Evolutionary conservation across 495 filamentous ascomycete genomes (phyloP).

Genomic region (Pyrenula massariospora): DNA sequence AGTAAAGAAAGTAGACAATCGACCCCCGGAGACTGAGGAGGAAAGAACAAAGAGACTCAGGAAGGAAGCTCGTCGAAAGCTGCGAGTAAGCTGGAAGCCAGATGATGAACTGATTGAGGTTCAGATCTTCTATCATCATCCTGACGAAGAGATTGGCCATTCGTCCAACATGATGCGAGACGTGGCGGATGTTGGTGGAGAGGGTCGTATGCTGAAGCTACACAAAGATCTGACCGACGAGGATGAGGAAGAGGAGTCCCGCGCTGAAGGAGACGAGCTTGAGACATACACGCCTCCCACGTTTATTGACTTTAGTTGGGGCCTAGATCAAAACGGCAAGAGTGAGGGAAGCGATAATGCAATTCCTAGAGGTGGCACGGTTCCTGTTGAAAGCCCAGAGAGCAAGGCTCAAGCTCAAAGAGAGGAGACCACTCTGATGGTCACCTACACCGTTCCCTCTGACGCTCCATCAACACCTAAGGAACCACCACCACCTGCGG

Average conservation of each 20-base stretch:
- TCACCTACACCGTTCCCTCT: slow-evolving; percentile 57
- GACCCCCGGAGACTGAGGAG: slow-evolving; percentile 62
- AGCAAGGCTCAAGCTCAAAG: slow-evolving; percentile 56
- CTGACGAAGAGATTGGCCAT: slow-evolving; percentile 68
- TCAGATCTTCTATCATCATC: slow-evolving; percentile 64
- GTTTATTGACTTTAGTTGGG: slow-evolving; percentile 46
- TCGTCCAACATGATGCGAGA: slow-evolving; percentile 54
- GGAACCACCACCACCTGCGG: slow-evolving; percentile 47
- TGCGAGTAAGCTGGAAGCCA: slow-evolving; percentile 60
- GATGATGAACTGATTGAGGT: slow-evolving; percentile 62
- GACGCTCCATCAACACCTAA: slow-evolving; percentile 71
- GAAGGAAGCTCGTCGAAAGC: slow-evolving; percentile 64
- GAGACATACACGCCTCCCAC: slow-evolving; percentile 28
- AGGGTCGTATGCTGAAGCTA: slow-evolving; percentile 73
- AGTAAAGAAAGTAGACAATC: slow-evolving; percentile 36
- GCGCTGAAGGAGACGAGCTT: slow-evolving; percentile 31
- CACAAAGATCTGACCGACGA: slow-evolving; percentile 48
- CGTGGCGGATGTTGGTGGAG: slow-evolving; percentile 56
- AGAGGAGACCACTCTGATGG: slow-evolving; percentile 72
- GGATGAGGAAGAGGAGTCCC: slow-evolving; percentile 57
- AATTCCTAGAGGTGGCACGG: slow-evolving; percentile 50
- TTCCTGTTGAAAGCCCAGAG: slow-evolving; percentile 48
- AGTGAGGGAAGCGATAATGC: slow-evolving; percentile 40
- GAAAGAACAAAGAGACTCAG: slow-evolving; percentile 61
- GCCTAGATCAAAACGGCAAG: slow-evolving; percentile 34